phyloP scores from a whole-genome alignment of 306 rosid genomes.

The Trifolium pratense region DNA sequence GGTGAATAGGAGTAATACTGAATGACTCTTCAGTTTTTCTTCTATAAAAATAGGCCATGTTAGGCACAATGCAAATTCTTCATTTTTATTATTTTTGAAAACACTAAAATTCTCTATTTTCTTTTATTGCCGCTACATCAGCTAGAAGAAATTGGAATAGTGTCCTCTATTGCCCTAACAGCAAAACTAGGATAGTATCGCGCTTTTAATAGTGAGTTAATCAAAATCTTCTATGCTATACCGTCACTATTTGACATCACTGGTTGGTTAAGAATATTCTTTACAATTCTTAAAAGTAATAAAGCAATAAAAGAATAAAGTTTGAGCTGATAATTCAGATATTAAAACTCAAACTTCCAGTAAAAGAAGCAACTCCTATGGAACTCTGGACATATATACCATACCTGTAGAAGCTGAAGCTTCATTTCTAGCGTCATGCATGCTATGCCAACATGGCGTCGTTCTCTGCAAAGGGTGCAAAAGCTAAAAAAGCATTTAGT shows the following conservation, averaged over 20 bases:
- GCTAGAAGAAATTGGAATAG: background rate
- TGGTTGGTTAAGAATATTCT: background rate
- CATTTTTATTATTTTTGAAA: background rate
- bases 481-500: slow-evolving; percentile 80
- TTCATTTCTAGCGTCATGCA: slow-evolving; percentile 80
- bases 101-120: background rate
- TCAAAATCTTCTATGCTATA: background rate
- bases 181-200: background rate
- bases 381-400: slow-evolving; percentile 27
- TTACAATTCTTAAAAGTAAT: slow-evolving; percentile 13
- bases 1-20: background rate
- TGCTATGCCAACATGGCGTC: slow-evolving; percentile 81
- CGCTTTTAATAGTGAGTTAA: background rate
- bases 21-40: background rate
- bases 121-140: background rate
- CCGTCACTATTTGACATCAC: background rate
- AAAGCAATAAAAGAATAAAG: slow-evolving; percentile 21
- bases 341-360: slow-evolving; percentile 29
- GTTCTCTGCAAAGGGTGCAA: slow-evolving; percentile 84
- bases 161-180: background rate
- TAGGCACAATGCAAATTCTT: background rate
- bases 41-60: background rate
- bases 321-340: slow-evolving; percentile 19
- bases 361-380: slow-evolving; percentile 5
- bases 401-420: slow-evolving; percentile 74